Base-by-base conservation (phyloP, 768 basidiomycete species). In the Boletus eberwhitei region DNA sequence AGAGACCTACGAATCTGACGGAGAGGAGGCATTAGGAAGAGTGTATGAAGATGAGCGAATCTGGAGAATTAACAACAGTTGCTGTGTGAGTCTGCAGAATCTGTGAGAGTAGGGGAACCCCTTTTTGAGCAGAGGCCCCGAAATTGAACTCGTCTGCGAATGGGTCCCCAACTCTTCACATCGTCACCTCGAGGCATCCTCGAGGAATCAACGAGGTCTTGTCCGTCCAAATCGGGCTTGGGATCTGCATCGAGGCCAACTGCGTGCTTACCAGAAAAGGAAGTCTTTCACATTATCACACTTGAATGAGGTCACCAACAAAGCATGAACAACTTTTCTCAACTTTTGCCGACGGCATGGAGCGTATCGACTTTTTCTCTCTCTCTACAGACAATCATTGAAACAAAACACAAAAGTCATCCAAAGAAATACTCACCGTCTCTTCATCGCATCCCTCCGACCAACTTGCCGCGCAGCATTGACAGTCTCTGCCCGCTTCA, bases 401-500 rank as follows among this genome's bases (percentile, higher is more conserved):
- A 21, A 53, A 55, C 26, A 57, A 34, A 53, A n/a, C n/a, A n/a
- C 35, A 12, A 35, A 24, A 24, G 13, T 29, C 22, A 35, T 35
- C 8, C 8, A 29, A 12, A 5, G 13, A 35, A 40, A 21, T 24
- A 60, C 77, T 53, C 49, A 84, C 90, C 87, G 77, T 66, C 83
- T 90, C 73, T 83, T 91, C 46, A 89, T 79, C 7, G 87, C 85
- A 57, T 89, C 86, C 29, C 67, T 77, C 45, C 85, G 80, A 5
- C 88, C 88, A 46, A 90, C 78, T 57, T 77, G 80, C 37, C 87
- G 77, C 5, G 88, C 87, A 24, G 77, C 75, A 61, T 89, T 90
- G 48, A 93, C 85, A 6, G 73, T 77, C 47, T 93, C 88, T 3
- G 88, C 81, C 19, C 88, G 87, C 69, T 90, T 88, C 8, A 85